Evolutionary conservation across 139 green algal species (phyloP).

Genomic region (Picochlorum sp.): DNA sequence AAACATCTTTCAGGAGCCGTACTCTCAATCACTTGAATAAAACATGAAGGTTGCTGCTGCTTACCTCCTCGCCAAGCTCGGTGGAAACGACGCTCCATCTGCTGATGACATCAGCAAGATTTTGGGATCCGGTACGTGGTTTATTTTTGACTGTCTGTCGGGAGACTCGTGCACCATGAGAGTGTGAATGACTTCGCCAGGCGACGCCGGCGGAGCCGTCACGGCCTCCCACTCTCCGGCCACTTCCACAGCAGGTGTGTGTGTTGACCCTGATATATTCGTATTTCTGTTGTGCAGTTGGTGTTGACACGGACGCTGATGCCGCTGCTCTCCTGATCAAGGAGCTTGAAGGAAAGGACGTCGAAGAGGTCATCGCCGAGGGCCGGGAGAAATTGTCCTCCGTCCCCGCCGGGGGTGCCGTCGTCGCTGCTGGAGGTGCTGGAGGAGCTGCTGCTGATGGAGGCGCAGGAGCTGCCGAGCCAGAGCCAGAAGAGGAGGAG

Average conservation of each 20-base stretch:
- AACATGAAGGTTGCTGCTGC: conserved; percentile 37
- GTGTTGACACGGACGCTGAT: conserved; percentile 55
- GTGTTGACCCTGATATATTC: not conserved
- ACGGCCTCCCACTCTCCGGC: not conserved
- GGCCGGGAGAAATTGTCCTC: conserved; percentile 59
- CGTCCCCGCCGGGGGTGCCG: conserved; percentile 55
- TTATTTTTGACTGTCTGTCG: too few species aligned
- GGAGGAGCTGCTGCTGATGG: conserved; percentile 36
- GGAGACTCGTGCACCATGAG: too few species aligned
- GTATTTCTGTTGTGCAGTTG: conserved; percentile 28
- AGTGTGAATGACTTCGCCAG: not conserved
- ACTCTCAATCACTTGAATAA: not conserved
- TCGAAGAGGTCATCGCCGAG: conserved; percentile 48
- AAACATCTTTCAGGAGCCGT: conserved; percentile 19
- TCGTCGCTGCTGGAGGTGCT: conserved; percentile 18
- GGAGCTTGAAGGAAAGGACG: conserved; percentile 70
- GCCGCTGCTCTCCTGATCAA: conserved; percentile 46
- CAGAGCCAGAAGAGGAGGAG: conserved; percentile 52
- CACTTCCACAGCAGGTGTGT: too few species aligned
- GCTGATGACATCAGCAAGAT: conserved; percentile 62
- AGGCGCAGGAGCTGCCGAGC: conserved; percentile 41
- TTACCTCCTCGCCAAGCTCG: conserved; percentile 53
- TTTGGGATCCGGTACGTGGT: conserved; percentile 41
- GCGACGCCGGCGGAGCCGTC: not conserved
- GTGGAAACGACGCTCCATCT: conserved; percentile 49